These are phyloP conservation scores for Onygena corvina DNA, from an alignment of 2,329 filamentous ascomycete species.

Conservation along the genomic window DNA sequence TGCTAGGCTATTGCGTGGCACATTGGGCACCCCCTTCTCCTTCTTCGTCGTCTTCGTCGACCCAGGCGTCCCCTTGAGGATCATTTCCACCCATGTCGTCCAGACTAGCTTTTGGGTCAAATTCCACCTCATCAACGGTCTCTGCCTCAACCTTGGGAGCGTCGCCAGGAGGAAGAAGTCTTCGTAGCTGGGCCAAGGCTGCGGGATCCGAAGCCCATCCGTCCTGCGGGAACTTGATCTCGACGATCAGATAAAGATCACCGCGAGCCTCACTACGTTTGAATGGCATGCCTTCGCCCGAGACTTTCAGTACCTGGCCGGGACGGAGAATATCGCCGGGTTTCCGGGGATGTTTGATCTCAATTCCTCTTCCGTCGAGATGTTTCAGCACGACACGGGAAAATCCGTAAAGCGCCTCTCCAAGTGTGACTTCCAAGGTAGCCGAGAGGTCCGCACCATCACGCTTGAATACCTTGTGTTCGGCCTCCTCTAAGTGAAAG, in stretches of 20 bases:
- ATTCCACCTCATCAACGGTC: slow-evolving; percentile 75
- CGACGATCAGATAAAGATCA: slow-evolving; percentile 75
- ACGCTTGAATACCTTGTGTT: slow-evolving; percentile 70
- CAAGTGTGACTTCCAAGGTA: slow-evolving; percentile 65
- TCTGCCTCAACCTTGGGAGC: slow-evolving; percentile 53
- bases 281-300: slow-evolving; percentile 85
- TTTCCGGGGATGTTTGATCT: slow-evolving; percentile 60
- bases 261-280: slow-evolving; percentile 76
- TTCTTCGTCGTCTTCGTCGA: slow-evolving; percentile 38
- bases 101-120: slow-evolving; percentile 68
- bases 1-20: slow-evolving; percentile 33
- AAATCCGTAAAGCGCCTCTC: slow-evolving; percentile 79
- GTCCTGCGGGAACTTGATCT: slow-evolving; percentile 78
- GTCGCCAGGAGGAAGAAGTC: slow-evolving; percentile 58
- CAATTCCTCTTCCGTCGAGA: slow-evolving; percentile 82
- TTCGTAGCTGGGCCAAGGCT: slow-evolving; percentile 56
- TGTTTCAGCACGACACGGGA: slow-evolving; percentile 82
- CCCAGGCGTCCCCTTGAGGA: slow-evolving; percentile 35
- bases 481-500: slow-evolving; percentile 71
- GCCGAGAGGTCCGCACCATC: slow-evolving; percentile 75
- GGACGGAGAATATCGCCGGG: slow-evolving; percentile 73
- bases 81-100: slow-evolving; percentile 50
- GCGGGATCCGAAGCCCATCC: slow-evolving; percentile 67
- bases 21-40: slow-evolving; percentile 32
- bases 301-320: slow-evolving; percentile 71